These are phyloP conservation scores for Pleurotus tuoliensis DNA, from an alignment of 768 basidiomycete genomes.

Conservation along the genomic window DNA sequence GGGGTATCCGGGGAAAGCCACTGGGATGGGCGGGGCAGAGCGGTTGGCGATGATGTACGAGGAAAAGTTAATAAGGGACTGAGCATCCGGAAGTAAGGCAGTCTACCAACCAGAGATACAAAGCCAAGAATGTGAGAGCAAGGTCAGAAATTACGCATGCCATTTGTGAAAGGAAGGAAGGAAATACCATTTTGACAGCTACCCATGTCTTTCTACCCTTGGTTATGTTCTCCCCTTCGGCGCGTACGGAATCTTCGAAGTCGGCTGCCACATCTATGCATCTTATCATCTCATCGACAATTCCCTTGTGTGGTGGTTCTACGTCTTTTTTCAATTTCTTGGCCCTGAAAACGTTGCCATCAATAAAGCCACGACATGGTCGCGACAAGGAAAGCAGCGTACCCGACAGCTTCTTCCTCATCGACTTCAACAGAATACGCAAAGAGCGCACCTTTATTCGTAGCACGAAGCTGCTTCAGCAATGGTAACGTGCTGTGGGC, in stretches of 20 bases:
- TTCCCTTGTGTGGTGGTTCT: slow-evolving; percentile 48
- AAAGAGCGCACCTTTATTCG: slow-evolving; percentile 74
- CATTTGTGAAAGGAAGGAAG: slow-evolving; percentile 1
- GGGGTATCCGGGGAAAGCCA: slow-evolving; percentile 72
- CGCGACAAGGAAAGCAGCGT: slow-evolving; percentile 14
- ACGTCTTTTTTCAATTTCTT: slow-evolving; percentile 10
- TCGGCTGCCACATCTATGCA: slow-evolving; percentile 78
- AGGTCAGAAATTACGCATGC: not conserved
- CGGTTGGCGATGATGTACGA: slow-evolving; percentile 43
- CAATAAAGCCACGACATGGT: slow-evolving; percentile 8
- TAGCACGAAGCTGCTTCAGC: slow-evolving; percentile 54
- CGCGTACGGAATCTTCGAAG: slow-evolving; percentile 57
- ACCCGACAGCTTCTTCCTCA: slow-evolving; percentile 43
- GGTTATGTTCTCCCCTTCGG: not conserved
- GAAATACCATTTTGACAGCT: slow-evolving; percentile 74
- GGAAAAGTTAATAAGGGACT: slow-evolving; percentile 60
- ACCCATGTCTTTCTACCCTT: slow-evolving; percentile 69
- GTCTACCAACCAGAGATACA: slow-evolving; percentile 36
- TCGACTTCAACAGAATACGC: slow-evolving; percentile 87
- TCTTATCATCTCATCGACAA: slow-evolving; percentile 71
- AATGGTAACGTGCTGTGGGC: slow-evolving; percentile 64
- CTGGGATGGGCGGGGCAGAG: slow-evolving; percentile 18
- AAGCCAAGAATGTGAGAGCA: not conserved
- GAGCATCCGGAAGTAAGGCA: slow-evolving; percentile 62
- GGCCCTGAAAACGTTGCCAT: not conserved